Evolutionary conservation across 352 stramenopile species (phyloP).

Genomic region (Phytophthora sojae): DNA sequence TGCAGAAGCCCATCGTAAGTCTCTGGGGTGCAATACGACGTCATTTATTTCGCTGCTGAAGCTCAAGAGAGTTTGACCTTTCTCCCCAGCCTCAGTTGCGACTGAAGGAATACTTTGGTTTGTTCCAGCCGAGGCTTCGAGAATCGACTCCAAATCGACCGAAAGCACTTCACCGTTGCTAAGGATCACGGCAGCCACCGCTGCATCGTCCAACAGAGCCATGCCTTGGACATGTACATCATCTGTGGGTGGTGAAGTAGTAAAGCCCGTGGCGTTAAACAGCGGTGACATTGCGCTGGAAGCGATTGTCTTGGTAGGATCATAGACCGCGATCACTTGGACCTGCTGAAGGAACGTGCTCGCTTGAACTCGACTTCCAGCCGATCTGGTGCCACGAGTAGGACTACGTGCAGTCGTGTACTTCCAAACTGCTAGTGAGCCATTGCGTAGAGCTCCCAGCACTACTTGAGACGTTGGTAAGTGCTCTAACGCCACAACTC

Average conservation of each 20-base stretch:
- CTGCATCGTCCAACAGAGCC: slow-evolving; percentile 29
- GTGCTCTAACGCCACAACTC: slow-evolving; percentile 49
- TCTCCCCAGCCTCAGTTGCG: slow-evolving; percentile 6
- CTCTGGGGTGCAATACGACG: slow-evolving; percentile 49
- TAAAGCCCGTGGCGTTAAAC: slow-evolving; percentile 6
- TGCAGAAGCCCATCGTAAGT: slow-evolving; percentile 51
- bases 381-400: slow-evolving; percentile 8
- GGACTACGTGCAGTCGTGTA: slow-evolving; percentile 21
- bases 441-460: slow-evolving; percentile 47
- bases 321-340: slow-evolving; percentile 30
- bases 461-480: slow-evolving; percentile 49
- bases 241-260: not conserved
- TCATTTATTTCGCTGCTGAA: slow-evolving; percentile 37
- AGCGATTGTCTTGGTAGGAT: slow-evolving; percentile 1
- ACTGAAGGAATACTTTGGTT: not conserved
- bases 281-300: slow-evolving; percentile 12
- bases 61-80: slow-evolving; percentile 31
- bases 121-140: slow-evolving; percentile 7
- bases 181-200: slow-evolving; percentile 28
- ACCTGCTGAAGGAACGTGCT: slow-evolving; percentile 46
- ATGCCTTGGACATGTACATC: slow-evolving; percentile 29
- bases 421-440: slow-evolving; percentile 46
- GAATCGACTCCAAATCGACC: slow-evolving; percentile 39
- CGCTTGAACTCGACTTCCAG: slow-evolving; percentile 28
- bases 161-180: slow-evolving; percentile 37